These are phyloP conservation scores for Albizia julibrissin DNA, from an alignment of 306 rosid species.

Conservation along the genomic window DNA sequence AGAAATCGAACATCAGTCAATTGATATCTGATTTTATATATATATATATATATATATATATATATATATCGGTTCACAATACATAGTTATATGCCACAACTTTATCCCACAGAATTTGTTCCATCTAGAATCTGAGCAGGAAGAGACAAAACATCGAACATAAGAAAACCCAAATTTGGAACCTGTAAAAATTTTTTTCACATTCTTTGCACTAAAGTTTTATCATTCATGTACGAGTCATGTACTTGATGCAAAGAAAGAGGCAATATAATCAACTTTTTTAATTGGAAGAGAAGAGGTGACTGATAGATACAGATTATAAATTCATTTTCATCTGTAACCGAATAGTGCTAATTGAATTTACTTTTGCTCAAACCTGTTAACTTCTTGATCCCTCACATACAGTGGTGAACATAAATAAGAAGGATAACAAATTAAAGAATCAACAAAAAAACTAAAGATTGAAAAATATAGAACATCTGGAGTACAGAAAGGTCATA, in stretches of 20 bases:
- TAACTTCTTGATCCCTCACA: conserved; percentile 25
- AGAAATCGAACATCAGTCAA: conserved; percentile 33
- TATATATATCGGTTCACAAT: conserved; percentile 12
- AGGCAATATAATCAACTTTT: conserved; percentile 31
- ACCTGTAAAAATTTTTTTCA: conserved; percentile 46
- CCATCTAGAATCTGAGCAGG: conserved; percentile 52
- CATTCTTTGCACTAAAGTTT: conserved; percentile 45
- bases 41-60: no score
- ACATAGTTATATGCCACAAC: not conserved
- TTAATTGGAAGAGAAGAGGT: conserved; percentile 38
- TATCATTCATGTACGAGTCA: conserved; percentile 36
- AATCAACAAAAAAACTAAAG: not conserved
- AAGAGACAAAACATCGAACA: conserved; percentile 38
- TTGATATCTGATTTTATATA: conserved; percentile 21
- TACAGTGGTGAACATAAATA: not conserved
- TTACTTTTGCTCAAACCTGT: conserved; percentile 16
- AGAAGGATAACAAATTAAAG: not conserved
- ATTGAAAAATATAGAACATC: conserved; percentile 1
- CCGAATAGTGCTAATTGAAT: conserved; percentile 2
- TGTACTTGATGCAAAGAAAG: conserved; percentile 44
- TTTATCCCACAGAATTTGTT: conserved; percentile 49
- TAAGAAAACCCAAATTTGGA: conserved; percentile 28
- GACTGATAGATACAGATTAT: conserved; percentile 22
- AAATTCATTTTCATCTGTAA: conserved; percentile 28
- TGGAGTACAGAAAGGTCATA: not conserved